A percentile compares a stretch with the other conserved stretches of the same genome.
phyloP scores from a whole-genome alignment of 371 early-diverging fungal genomes.

The Dichotomocladium elegans region DNA sequence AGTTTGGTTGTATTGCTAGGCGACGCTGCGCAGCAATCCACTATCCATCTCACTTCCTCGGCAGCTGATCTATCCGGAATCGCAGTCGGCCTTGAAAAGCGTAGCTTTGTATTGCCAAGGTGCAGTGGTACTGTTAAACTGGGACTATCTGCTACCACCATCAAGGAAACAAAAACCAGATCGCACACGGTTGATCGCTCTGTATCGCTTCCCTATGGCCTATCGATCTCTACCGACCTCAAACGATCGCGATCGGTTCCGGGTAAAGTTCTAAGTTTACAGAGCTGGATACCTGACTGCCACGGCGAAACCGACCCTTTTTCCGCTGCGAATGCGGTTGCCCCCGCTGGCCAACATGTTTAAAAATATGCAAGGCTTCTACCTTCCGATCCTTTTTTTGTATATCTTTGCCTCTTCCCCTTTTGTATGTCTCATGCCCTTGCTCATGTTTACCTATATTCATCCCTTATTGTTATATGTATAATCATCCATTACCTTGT shows the following conservation, averaged over 20 bases:
- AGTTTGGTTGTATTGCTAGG: background rate
- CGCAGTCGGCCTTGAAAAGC: background rate
- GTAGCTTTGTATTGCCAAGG: background rate
- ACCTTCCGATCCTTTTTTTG: no score
- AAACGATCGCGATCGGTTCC: slow-evolving; percentile 20
- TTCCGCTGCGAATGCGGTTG: no score
- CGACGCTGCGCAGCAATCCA: no score
- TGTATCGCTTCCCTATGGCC: background rate
- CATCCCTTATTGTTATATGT: no score
- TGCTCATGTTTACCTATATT: no score
- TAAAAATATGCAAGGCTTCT: no score
- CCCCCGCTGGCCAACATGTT: no score
- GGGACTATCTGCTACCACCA: no score
- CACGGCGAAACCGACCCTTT: no score
- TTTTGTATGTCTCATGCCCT: no score
- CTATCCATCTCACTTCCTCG: background rate
- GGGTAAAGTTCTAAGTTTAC: slow-evolving; percentile 15
- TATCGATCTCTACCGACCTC: background rate
- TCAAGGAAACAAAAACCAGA: background rate
- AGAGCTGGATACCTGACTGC: slow-evolving; percentile 8
- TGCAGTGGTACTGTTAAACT: slow-evolving; percentile 1
- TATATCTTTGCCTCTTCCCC: no score
- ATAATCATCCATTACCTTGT: no score
- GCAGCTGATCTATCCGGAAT: background rate
- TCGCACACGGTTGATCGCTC: background rate